Base-by-base conservation (phyloP, 441 rosid genomes). In the Melastoma candidum region DNA sequence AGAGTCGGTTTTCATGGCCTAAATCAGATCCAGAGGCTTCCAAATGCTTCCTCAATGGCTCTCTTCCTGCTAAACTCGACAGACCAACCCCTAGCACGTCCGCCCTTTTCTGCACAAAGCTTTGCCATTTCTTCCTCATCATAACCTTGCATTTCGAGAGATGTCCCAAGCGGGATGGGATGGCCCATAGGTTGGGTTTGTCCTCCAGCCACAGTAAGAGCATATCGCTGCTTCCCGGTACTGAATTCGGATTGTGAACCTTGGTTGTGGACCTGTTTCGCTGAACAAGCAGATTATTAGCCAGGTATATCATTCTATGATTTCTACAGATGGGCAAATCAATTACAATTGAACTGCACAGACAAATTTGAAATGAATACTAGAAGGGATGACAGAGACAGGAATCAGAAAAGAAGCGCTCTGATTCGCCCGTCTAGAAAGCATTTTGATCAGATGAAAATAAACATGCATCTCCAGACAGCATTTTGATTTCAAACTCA, bases 41-140 rank as follows among this genome's bases (percentile, higher is more conserved):
- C 76, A 68, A 85, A 83, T 53, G 93, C 97, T 72, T 89, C 97
- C 75, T 85, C 93, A 11, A 83, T 61, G 49, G 93, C 84, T 63
- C 93, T 80, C 73, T 60, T 89, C 80, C 72, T 85, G 75, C 83
- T 80, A 48, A 89, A 67, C 70, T 85, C 95, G 12, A 70, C 27
- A 50, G 80, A 81, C 83, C 95, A 93, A 12, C 99, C 97, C 57
- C 84, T 97, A 1, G 98, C 98, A 47, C 73, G 62, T 57, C 77
- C 64, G 27, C 87, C 90, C 67, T 81, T 92, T 69, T 92, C 97
- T 32, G 82, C 81, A 66, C 76, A 74, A 11, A 88, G 80, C 71
- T 69, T 81, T 68, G 63, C 72, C 78, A 68, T 77, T 43, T 77
- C 97, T 67, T 88, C 90, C 1, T 88, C 95, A 44, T 83, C 84